Conservation (phyloP, 2,329 filamentous ascomycete species). For the Alternaria sp. region DNA sequence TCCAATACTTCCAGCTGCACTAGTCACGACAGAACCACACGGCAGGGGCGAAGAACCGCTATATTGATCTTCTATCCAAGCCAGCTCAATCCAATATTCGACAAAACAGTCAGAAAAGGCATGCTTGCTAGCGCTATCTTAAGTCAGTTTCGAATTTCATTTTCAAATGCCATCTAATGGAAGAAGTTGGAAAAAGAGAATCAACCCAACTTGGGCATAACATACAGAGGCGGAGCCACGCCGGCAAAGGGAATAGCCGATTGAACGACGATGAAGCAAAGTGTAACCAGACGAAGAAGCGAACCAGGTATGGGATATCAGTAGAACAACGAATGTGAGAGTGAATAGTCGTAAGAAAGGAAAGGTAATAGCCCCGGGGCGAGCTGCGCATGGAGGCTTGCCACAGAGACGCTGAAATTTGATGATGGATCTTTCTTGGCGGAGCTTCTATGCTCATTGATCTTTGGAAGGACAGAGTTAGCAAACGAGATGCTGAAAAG, state of each 20-base stretch:
- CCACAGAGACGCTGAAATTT: not conserved
- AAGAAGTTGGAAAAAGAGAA: not conserved
- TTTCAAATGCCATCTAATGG: not conserved
- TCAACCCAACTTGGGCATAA: not conserved
- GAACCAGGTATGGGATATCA: constrained; percentile 9
- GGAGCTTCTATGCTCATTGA: not conserved
- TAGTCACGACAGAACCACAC: not conserved
- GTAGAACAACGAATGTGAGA: constrained; percentile 9
- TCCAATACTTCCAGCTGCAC: not conserved
- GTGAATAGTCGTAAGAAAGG: not conserved
- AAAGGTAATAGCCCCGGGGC: not conserved
- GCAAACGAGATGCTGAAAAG: not conserved
- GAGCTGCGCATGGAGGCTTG: not conserved
- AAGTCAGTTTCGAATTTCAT: not conserved
- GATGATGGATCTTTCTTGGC: not conserved
- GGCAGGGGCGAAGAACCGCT: not conserved
- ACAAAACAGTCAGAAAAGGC: not conserved
- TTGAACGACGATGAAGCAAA: constrained; percentile 4
- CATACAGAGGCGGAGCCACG: not conserved
- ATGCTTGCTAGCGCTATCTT: not conserved
- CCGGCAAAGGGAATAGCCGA: not conserved
- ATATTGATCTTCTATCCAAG: constrained; percentile 1
- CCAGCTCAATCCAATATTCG: not conserved
- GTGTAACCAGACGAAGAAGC: constrained; percentile 5
- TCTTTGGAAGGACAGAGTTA: not conserved